Evolutionary conservation across 495 filamentous ascomycete species (phyloP).

Genomic region (Poronia punctata): DNA sequence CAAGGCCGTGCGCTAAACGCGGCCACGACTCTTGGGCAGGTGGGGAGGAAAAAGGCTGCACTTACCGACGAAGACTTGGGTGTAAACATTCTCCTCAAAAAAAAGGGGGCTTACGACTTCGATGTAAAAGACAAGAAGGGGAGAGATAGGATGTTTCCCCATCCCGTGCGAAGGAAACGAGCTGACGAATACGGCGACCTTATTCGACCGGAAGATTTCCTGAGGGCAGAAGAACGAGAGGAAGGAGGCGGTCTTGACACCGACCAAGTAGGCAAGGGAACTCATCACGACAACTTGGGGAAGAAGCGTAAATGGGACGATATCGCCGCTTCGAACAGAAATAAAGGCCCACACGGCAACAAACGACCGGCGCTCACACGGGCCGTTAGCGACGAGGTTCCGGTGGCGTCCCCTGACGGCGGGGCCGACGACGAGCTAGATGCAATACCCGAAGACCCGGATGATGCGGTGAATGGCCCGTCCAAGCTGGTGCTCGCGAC

Average conservation of each 20-base stretch:
- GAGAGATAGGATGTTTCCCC: constrained; percentile 86
- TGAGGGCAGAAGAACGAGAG: constrained; percentile 88
- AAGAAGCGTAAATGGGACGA: constrained; percentile 95
- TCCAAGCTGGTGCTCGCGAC: constrained; percentile 61
- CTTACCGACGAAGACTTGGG: constrained; percentile 81
- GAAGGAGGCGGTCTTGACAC: constrained; percentile 61
- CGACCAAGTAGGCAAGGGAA: constrained; percentile 35
- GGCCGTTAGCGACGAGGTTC: constrained; percentile 33
- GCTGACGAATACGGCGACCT: constrained; percentile 89
- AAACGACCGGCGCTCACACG: constrained; percentile 34
- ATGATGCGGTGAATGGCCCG: constrained; percentile 58
- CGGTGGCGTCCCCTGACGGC: constrained; percentile 33
- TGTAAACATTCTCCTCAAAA: constrained; percentile 82
- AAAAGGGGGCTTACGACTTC: constrained; percentile 82
- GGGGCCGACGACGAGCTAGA: constrained; percentile 44
- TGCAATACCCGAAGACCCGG: constrained; percentile 48
- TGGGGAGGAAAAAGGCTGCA: constrained; percentile 72
- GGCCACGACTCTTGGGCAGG: constrained; percentile 71
- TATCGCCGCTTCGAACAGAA: constrained; percentile 38
- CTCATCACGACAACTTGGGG: constrained; percentile 61
- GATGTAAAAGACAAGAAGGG: constrained; percentile 92
- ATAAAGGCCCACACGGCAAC: constrained; percentile 22
- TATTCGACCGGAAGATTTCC: constrained; percentile 86
- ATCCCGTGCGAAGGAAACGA: constrained; percentile 69
- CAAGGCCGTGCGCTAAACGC: constrained; percentile 90